phyloP scores from a whole-genome alignment of 139 green algal genomes.

The Diplosphaera chodatii region DNA sequence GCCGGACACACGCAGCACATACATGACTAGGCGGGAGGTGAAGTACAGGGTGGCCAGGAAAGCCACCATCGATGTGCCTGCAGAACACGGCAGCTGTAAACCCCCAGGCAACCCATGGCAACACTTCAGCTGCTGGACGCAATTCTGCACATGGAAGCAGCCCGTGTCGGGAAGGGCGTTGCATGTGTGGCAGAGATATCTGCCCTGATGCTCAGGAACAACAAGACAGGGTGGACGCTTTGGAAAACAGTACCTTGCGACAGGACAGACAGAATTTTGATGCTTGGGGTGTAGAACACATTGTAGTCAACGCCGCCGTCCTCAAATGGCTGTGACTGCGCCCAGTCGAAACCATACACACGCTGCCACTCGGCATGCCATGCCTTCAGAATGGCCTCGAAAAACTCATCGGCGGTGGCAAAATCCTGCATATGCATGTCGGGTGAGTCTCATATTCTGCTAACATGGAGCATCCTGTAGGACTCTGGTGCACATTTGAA shows the following conservation, averaged over 20 bases:
- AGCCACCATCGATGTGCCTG: background rate
- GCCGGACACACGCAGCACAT: background rate
- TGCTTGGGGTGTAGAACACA: background rate
- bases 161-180: too few relatives aligned
- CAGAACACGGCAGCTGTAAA: too few relatives aligned
- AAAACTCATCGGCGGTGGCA: conserved; percentile 54
- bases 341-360: conserved; percentile 18
- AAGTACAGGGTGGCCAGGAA: conserved; percentile 1
- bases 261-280: background rate
- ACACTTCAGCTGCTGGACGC: too few relatives aligned
- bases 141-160: too few relatives aligned
- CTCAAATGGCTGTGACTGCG: background rate
- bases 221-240: too few relatives aligned
- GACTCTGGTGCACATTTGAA: too few relatives aligned
- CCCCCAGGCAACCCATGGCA: too few relatives aligned
- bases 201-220: too few relatives aligned
- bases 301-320: background rate
- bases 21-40: background rate
- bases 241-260: too few relatives aligned
- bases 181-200: too few relatives aligned
- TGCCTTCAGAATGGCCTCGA: conserved; percentile 32
- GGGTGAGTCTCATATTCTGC: too few relatives aligned
- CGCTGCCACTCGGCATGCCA: conserved; percentile 59
- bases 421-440: conserved; percentile 26
- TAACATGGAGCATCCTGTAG: too few relatives aligned